Base-by-base conservation (phyloP, 805 yeast species). In the Wickerhamiella azymoides region DNA sequence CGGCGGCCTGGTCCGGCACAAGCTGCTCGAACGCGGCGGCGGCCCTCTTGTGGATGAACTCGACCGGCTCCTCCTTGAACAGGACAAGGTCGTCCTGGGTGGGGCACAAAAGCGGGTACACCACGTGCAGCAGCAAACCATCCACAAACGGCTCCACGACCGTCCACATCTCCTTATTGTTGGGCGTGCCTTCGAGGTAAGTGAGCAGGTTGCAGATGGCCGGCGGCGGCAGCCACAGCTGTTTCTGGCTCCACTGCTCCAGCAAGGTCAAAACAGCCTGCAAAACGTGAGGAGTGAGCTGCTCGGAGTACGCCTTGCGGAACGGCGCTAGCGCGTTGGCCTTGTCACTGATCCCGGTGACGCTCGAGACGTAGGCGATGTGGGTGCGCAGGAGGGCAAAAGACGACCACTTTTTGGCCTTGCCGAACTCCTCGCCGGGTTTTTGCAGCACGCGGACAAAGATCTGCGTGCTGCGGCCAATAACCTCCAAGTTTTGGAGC, bases 31-130 rank as follows among this genome's bases (percentile, higher is more conserved):
- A 75, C 57, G 72, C 69, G 25, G 52, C 64, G 59, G 79, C 85
- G 55, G 85, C 70, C 45, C 73, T 73, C 44, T 78, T 68, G 60
- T 84, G 83, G 46, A 89, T 77, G 60, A 84, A 92, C 59, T 86
- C 96, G 47, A 76, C 80, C 3, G 96, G 96, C 55, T 88, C 96
- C 50, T 73, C 77, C 50, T 85, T 93, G 64, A 83, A 88, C 4
- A 74, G 62, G 52, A 83, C 93, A 47, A 84, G 65, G 16, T 77
- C 75, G 6, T 72, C 77, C 45, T 77, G 79, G 7, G 73, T 69
- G 1, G 92, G 82, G 52, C 86, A 75, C 47, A 89, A 62, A 47
- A 81, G 64, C 2, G 94, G 94, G 62, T 73, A 80, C 9, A 89
- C 70, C 46, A 89, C 76, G 53, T 80, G 85, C 10, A 77, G 65